Evolutionary conservation across 202 grass and related monocot species (phyloP).

Genomic region (Hordeum pubiflorum): DNA sequence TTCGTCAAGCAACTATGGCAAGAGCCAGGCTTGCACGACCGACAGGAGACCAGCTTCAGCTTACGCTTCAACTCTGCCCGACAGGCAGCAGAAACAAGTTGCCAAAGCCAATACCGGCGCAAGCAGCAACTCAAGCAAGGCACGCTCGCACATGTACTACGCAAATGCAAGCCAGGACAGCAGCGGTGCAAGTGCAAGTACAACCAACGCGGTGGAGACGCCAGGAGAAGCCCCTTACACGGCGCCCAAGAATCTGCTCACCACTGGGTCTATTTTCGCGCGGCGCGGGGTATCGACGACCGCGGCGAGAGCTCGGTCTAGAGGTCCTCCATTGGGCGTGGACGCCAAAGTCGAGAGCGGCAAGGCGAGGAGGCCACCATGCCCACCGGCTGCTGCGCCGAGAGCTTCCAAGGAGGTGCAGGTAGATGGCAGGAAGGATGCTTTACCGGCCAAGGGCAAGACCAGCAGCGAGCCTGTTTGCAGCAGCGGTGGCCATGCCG

Average conservation of each 20-base stretch:
- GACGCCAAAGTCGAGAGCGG: not conserved
- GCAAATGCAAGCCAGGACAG: constrained; percentile 1
- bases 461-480: not conserved
- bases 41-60: constrained; percentile 14
- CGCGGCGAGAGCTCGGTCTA: not conserved
- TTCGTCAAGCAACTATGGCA: not conserved
- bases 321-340: not conserved
- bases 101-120: not conserved
- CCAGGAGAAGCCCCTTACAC: not conserved
- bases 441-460: not conserved
- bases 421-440: not conserved
- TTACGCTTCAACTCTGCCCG: not conserved
- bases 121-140: not conserved
- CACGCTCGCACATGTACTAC: constrained; percentile 21
- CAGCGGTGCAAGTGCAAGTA: not conserved
- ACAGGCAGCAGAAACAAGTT: not conserved
- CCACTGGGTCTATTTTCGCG: not conserved
- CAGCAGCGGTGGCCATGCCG: not conserved
- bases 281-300: not conserved
- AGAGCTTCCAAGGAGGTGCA: constrained; percentile 2
- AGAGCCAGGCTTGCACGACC: not conserved
- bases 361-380: not conserved
- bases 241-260: constrained; percentile 29
- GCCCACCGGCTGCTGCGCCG: not conserved
- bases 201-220: not conserved